These are phyloP conservation scores for Blastocystis hominis DNA, from an alignment of 352 stramenopile species.

Conservation along the genomic window DNA sequence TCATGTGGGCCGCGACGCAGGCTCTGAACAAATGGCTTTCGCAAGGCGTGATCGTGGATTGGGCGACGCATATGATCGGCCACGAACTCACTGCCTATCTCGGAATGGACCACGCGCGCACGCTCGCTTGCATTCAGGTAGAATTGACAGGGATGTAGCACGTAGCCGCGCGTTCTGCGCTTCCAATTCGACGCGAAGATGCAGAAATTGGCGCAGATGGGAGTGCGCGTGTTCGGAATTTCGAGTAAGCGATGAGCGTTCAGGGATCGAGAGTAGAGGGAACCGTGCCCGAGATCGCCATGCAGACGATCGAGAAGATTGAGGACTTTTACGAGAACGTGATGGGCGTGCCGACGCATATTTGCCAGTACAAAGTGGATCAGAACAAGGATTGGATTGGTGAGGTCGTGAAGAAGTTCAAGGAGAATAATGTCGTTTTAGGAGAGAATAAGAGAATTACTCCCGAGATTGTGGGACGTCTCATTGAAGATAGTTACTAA, in stretches of 20 bases:
- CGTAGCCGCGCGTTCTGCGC: slow-evolving; percentile 37
- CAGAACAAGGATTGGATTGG: slow-evolving; percentile 40
- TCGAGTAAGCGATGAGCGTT: not conserved
- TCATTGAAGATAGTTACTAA: slow-evolving; percentile 56
- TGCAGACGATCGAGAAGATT: slow-evolving; percentile 43
- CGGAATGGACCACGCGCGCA: slow-evolving; percentile 51
- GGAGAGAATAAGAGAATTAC: slow-evolving; percentile 52
- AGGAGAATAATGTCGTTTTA: slow-evolving; percentile 39
- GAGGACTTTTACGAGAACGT: slow-evolving; percentile 57
- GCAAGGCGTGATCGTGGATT: slow-evolving; percentile 48
- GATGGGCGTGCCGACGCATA: slow-evolving; percentile 50
- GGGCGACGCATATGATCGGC: slow-evolving; percentile 54
- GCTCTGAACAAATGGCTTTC: slow-evolving; percentile 58
- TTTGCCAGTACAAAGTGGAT: slow-evolving; percentile 31
- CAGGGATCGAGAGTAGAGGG: not conserved
- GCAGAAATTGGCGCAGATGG: slow-evolving; percentile 57
- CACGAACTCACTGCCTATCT: slow-evolving; percentile 52
- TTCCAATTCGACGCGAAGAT: slow-evolving; percentile 57
- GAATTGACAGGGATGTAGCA: not conserved
- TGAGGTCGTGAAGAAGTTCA: slow-evolving; percentile 52
- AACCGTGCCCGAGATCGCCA: slow-evolving; percentile 10
- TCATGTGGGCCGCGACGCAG: slow-evolving; percentile 57
- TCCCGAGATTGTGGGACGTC: slow-evolving; percentile 16
- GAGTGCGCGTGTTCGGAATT: slow-evolving; percentile 43
- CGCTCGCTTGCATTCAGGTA: slow-evolving; percentile 54